phyloP scores from a whole-genome alignment of 1,284 basidiomycete species.

The Jaminaea rosea region DNA sequence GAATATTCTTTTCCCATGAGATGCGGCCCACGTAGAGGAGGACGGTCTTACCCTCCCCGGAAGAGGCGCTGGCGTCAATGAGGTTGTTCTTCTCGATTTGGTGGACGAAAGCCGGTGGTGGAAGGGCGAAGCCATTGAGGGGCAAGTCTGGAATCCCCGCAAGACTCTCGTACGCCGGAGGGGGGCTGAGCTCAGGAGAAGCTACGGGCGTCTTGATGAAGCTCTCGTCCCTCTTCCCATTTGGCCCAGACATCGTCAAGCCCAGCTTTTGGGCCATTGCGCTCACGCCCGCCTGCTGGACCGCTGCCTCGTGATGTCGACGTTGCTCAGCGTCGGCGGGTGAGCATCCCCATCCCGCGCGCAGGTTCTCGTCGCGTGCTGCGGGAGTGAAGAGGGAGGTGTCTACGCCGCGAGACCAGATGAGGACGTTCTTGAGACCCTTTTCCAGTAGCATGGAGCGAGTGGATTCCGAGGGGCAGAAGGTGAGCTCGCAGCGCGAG shows the following conservation, averaged over 20 bases:
- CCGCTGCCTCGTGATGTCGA: conserved; percentile 2
- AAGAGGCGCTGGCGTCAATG: conserved; percentile 2
- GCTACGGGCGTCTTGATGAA: conserved; percentile 46
- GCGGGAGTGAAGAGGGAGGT: conserved; percentile 37
- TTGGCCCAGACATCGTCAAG: conserved; percentile 5
- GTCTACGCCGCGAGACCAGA: conserved; percentile 52
- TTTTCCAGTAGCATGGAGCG: conserved; percentile 51
- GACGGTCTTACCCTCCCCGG: conserved; percentile 35
- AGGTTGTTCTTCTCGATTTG: neutral
- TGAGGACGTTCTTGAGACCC: conserved; percentile 51
- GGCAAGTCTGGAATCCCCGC: conserved; percentile 29
- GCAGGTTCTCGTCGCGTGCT: conserved; percentile 49
- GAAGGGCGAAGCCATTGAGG: conserved; percentile 23
- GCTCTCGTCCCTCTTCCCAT: conserved; percentile 31
- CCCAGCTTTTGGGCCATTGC: conserved; percentile 27
- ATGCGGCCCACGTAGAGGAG: conserved; percentile 50
- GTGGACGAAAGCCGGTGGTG: conserved; percentile 16
- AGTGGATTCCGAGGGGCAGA: conserved; percentile 55
- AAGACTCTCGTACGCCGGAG: conserved; percentile 39
- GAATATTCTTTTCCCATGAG: conserved; percentile 57
- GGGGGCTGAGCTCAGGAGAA: conserved; percentile 39
- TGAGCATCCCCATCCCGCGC: conserved; percentile 51
- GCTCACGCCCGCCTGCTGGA: conserved; percentile 15
- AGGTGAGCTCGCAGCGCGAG: conserved; percentile 49
- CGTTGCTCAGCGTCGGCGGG: conserved; percentile 18